phyloP scores from a whole-genome alignment of 2,329 filamentous ascomycete genomes.

The Penicillium frequentans region DNA sequence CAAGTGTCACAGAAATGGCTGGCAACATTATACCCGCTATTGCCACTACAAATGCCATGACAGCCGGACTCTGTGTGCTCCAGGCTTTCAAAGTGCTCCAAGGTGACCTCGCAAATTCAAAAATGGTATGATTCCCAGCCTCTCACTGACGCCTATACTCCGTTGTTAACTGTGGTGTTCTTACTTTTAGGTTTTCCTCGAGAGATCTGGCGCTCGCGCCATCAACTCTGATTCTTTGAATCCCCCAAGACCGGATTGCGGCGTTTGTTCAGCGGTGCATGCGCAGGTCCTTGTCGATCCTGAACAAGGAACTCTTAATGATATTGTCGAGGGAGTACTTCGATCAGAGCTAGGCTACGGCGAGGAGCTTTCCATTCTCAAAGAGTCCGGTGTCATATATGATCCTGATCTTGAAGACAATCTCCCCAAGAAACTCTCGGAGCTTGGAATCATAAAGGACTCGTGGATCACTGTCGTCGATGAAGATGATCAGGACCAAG shows the following conservation, averaged over 20 bases:
- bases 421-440: constrained; percentile 72
- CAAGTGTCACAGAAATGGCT: constrained; percentile 71
- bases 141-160: not conserved
- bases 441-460: constrained; percentile 72
- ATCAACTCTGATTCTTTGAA: constrained; percentile 57
- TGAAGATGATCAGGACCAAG: constrained; percentile 66
- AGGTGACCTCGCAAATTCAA: constrained; percentile 68
- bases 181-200: constrained; percentile 68
- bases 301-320: constrained; percentile 69
- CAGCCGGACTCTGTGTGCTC: constrained; percentile 86
- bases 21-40: constrained; percentile 99
- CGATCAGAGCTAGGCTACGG: constrained; percentile 71
- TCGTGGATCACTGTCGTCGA: constrained; percentile 82
- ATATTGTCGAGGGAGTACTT: constrained; percentile 76
- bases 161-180: not conserved
- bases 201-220: constrained; percentile 61
- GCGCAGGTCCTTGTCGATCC: constrained; percentile 68
- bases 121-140: constrained; percentile 58
- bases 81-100: constrained; percentile 89
- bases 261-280: constrained; percentile 76
- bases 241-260: constrained; percentile 76
- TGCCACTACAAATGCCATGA: constrained; percentile 96
- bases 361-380: constrained; percentile 77
- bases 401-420: constrained; percentile 89
- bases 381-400: constrained; percentile 75